Evolutionary conservation across 2,329 filamentous ascomycete species (phyloP).

Genomic region (Colletotrichum phormii): DNA sequence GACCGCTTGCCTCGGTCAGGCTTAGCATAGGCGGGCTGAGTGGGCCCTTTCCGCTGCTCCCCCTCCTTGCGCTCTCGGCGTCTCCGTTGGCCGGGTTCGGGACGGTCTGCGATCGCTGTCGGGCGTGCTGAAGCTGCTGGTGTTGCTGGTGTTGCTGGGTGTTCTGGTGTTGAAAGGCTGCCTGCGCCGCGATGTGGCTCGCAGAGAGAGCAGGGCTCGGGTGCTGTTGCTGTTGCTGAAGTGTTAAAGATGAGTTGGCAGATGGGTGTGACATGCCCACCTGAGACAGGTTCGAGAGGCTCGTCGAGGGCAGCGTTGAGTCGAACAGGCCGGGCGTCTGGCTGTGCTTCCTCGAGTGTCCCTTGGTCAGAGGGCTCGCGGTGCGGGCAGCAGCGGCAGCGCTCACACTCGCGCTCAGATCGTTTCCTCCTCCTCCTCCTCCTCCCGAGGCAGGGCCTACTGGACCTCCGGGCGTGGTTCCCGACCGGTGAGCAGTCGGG

Average conservation of each 20-base stretch:
- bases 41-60: slow-evolving; percentile 60
- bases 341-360: slow-evolving; percentile 74
- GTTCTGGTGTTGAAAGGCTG: slow-evolving; percentile 74
- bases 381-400: slow-evolving; percentile 43
- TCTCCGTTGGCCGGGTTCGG: slow-evolving; percentile 58
- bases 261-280: slow-evolving; percentile 59
- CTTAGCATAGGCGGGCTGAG: slow-evolving; percentile 72
- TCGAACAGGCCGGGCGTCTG: slow-evolving; percentile 83
- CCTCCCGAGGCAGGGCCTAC: not conserved
- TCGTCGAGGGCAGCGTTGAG: slow-evolving; percentile 74
- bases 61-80: slow-evolving; percentile 49
- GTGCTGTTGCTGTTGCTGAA: slow-evolving; percentile 26
- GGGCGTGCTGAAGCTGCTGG: slow-evolving; percentile 62
- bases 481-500: slow-evolving; percentile 52
- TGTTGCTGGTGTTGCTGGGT: slow-evolving; percentile 44
- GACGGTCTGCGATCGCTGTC: slow-evolving; percentile 81
- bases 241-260: slow-evolving; percentile 39
- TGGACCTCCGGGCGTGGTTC: slow-evolving; percentile 27
- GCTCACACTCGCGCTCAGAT: slow-evolving; percentile 19
- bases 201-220: slow-evolving; percentile 61
- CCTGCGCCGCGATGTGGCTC: slow-evolving; percentile 85
- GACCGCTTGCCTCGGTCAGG: slow-evolving; percentile 73
- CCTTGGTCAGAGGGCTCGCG: slow-evolving; percentile 47
- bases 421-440: slow-evolving; percentile 24
- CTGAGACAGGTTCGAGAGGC: slow-evolving; percentile 65